Base-by-base conservation (phyloP, 495 filamentous ascomycete species). In the Recurvomyces mirabilis region DNA sequence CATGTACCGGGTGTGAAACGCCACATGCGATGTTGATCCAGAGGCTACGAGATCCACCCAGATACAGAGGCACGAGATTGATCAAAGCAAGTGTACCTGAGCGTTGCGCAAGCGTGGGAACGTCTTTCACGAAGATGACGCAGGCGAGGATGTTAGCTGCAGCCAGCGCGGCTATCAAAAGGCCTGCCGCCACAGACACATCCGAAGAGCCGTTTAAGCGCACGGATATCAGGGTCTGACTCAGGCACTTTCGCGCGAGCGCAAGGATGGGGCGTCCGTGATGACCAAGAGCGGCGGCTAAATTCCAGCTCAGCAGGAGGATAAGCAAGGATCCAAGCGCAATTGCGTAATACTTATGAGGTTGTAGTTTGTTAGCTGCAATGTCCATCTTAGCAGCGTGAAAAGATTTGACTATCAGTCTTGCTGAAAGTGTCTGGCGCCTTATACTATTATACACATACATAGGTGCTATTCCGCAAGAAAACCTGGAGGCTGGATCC, bases 161-260 rank as follows among this genome's bases (percentile, higher is more conserved):
- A 7, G n/a, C n/a, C 7, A 29, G 26, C 26, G 26, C 26, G 7
- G 26, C 26, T 7, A 29, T 29, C n/a, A n/a, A 7, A 29, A 29
- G 26, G 26, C 26, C 7, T n/a, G 12, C 6, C 10, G 5, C 18
- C 18, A n/a, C 7, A 24, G 38, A 24, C 5, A 41, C 9, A 29
- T 41, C 28, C 4, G 38, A 41, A 28, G 22, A 26, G 11, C 38
- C 38, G 17, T 41, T 41, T 28, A 26, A 15, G 4, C 38, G 38
- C 28, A 19, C 28, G 6, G 24, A 11, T 10, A 41, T 28, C 11
- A 41, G 38, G 38, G 38, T 41, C 12, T 41, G 28, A 9, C 24
- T 28, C 5, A 41, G 20, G 22, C 28, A 11, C 38, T 41, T 41
- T 29, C 38, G 38, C 4, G 28, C 14, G 14, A 41, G 28, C 22